Conservation (phyloP, 179 eudicot species). For the Sideroxylon spinosum region DNA sequence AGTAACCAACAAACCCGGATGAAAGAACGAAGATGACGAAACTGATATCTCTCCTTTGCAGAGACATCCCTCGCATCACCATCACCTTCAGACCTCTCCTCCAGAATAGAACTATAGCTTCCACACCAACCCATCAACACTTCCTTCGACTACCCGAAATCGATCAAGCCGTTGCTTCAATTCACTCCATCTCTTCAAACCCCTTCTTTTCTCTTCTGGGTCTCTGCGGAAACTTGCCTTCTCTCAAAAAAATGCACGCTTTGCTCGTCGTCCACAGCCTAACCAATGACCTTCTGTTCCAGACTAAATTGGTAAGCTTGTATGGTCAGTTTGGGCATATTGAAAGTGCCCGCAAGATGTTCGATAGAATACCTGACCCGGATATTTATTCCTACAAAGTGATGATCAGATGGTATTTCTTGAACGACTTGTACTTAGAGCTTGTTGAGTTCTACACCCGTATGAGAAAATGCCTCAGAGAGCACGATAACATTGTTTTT, state of each 20-base stretch:
- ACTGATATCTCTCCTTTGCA: constrained; percentile 18
- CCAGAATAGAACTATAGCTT: constrained; percentile 25
- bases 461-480: constrained; percentile 53
- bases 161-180: constrained; percentile 32
- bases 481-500: constrained; percentile 55
- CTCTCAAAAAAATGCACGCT: constrained; percentile 53
- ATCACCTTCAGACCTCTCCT: constrained; percentile 17
- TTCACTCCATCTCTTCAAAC: constrained; percentile 39
- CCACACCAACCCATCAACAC: constrained; percentile 25
- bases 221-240: constrained; percentile 34
- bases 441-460: constrained; percentile 46
- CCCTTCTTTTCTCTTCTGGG: constrained; percentile 52
- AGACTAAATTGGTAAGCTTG: constrained; percentile 55
- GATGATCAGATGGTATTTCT: constrained; percentile 82
- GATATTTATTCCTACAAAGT: constrained; percentile 63
- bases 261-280: constrained; percentile 53
- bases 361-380: constrained; percentile 54
- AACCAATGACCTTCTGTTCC: constrained; percentile 31
- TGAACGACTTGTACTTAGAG: constrained; percentile 51
- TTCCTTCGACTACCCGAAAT: constrained; percentile 1
- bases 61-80: constrained; percentile 20
- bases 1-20: constrained; percentile 14
- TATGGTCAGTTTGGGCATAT: constrained; percentile 57
- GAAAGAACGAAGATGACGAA: constrained; percentile 26
- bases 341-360: constrained; percentile 50